A percentile compares a stretch with the other conserved stretches of the same genome.
phyloP scores from a whole-genome alignment of 352 stramenopile genomes.

The Phytophthora sp. region DNA sequence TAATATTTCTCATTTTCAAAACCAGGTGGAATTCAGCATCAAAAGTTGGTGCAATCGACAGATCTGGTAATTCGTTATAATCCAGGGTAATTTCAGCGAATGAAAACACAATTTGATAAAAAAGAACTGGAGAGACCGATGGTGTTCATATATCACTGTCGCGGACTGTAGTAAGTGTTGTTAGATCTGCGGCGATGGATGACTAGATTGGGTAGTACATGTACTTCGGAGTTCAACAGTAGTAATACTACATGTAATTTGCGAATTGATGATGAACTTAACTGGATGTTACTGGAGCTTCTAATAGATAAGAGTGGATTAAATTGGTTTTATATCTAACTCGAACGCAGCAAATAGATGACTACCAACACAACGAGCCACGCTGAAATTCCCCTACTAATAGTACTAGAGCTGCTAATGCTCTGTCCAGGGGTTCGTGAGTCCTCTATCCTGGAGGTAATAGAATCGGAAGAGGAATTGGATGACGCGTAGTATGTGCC shows the following conservation, averaged over 20 bases:
- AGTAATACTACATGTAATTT: no score
- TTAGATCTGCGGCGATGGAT: neutral
- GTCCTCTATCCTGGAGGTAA: slow-evolving; percentile 18
- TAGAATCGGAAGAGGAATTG: slow-evolving; percentile 16
- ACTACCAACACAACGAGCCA: slow-evolving; percentile 19
- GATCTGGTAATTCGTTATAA: no score
- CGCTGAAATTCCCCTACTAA: neutral
- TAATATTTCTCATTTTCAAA: no score
- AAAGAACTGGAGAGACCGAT: no score
- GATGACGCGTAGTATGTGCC: slow-evolving; percentile 40
- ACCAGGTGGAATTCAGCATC: no score
- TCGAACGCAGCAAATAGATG: slow-evolving; percentile 21
- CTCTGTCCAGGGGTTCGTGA: slow-evolving; percentile 13
- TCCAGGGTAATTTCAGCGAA: no score
- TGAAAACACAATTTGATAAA: no score
- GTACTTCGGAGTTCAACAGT: no score
- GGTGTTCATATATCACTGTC: no score
- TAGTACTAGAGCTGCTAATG: slow-evolving; percentile 10
- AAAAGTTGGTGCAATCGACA: no score
- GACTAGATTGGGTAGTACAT: no score
- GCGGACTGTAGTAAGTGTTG: no score
- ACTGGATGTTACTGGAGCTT: slow-evolving; percentile 19
- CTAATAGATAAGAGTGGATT: slow-evolving; percentile 38
- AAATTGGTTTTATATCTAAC: slow-evolving; percentile 22
- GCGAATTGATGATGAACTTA: slow-evolving; percentile 15